Percentiles rank a stretch among this genome's conserved stretches.
Conservation (phyloP, 2,329 filamentous ascomycete genomes). For the Massarina eburnea region DNA sequence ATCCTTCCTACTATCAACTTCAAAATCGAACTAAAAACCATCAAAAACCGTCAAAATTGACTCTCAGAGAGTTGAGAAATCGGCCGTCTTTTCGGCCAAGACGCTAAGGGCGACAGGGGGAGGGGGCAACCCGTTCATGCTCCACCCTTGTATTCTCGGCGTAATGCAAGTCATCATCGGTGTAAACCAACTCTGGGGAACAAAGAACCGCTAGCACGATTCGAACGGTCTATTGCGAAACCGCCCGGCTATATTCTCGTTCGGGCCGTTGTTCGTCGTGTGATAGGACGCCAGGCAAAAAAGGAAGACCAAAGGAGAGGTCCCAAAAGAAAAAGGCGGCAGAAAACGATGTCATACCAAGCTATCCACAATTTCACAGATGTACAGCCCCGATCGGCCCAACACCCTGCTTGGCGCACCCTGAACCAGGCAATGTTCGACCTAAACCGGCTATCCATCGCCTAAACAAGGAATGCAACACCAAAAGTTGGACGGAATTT, state of each 20-base stretch:
- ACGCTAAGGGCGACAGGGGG: too few relatives aligned
- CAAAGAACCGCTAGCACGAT: conserved; percentile 15
- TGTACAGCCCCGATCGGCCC: background rate
- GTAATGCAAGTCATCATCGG: conserved; percentile 25
- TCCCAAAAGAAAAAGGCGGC: conserved; percentile 4
- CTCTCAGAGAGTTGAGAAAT: too few relatives aligned
- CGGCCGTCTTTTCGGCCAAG: too few relatives aligned
- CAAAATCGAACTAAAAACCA: too few relatives aligned
- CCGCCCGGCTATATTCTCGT: conserved; percentile 21
- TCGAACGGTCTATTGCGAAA: conserved; percentile 19
- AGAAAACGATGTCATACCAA: background rate
- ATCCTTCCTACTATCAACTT: too few relatives aligned
- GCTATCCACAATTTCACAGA: too few relatives aligned
- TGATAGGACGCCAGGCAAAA: conserved; percentile 17
- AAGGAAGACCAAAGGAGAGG: conserved; percentile 11
- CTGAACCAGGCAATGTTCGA: background rate
- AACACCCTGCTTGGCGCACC: too few relatives aligned
- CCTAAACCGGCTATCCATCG: background rate
- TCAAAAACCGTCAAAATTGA: too few relatives aligned
- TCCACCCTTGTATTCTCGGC: too few relatives aligned
- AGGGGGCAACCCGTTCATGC: too few relatives aligned
- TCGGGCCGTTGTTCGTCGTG: conserved; percentile 17
- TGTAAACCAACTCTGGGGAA: conserved; percentile 14
- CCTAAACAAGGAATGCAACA: background rate
- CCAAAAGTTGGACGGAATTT: background rate